Percentiles rank a stretch among this genome's conserved stretches.
These are phyloP conservation scores for Fistulinella cinereoalba DNA, from an alignment of 1,284 basidiomycete species.

Conservation along the genomic window DNA sequence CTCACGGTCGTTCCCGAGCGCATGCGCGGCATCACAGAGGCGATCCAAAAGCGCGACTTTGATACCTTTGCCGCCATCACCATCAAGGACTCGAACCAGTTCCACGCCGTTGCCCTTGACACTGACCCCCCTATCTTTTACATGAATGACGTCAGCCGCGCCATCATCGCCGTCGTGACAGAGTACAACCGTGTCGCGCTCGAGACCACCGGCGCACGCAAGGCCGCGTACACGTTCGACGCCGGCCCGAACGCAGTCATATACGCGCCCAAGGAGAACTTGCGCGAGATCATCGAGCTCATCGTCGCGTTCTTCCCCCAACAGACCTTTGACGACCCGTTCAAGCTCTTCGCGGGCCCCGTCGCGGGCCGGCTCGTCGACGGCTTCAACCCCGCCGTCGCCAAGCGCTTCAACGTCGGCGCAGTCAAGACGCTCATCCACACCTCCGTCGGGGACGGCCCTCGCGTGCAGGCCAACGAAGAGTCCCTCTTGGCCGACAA, in stretches of 20 bases:
- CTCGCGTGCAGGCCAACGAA: conserved; percentile 56
- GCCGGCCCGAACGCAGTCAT: conserved; percentile 99
- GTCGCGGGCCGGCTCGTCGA: conserved; percentile 47
- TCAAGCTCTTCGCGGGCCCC: conserved; percentile 53
- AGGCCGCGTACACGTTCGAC: conserved; percentile 97
- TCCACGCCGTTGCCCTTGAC: conserved; percentile 97
- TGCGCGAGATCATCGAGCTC: conserved; percentile 74
- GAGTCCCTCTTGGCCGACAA: conserved; percentile 55
- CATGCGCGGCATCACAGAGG: conserved; percentile 80
- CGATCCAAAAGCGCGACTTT: conserved; percentile 84
- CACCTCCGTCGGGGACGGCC: conserved; percentile 89
- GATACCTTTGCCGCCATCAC: conserved; percentile 87
- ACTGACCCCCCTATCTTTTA: conserved; percentile 98
- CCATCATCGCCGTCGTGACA: conserved; percentile 84
- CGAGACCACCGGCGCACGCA: conserved; percentile 58
- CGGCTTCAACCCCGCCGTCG: conserved; percentile 79
- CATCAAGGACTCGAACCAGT: conserved; percentile 97
- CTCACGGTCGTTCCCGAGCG: conserved; percentile 89
- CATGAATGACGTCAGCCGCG: conserved; percentile 93
- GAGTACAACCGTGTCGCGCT: conserved; percentile 90
- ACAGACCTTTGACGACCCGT: conserved; percentile 72
- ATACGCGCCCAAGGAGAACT: conserved; percentile 79
- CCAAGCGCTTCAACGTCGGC: conserved; percentile 69
- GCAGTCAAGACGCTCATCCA: conserved; percentile 88
- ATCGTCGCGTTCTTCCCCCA: conserved; percentile 86